Base-by-base conservation (phyloP, 306 rosid species). In the Pueraria montana region DNA sequence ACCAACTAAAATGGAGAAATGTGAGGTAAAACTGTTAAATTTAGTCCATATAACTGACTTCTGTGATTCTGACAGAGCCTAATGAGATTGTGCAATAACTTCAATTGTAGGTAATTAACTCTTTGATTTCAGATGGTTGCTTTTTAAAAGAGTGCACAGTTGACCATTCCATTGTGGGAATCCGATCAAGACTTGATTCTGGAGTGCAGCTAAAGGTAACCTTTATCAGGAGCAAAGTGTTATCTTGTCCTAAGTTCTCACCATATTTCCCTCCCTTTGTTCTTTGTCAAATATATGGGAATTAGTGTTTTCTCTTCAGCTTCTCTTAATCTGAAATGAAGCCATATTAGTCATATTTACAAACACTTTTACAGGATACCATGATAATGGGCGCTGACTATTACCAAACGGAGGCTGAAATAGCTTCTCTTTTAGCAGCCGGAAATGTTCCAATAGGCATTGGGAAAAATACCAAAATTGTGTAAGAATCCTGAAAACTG, bases 71-170 rank as follows among this genome's bases (percentile, higher is more conserved):
- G 27, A 67, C 21, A 72, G 72, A 65, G 23, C 43, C 89, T 86
- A 56, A 85, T 86, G 82, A 21, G 53, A 72, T 5, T 83, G 59
- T 83, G 62, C 55, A 52, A 86, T 88, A 52, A 86, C 80, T 30
- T 73, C 45, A 48, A 59, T 77, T 88, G 87, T 81, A 86, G 89
- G 91, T 86, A 48, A 61, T 78, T 36, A 83, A 88, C 84, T 88
- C 91, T 78, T 83, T 88, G 86, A 68, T 88, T 86, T 88, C 91
- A 83, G 87, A 86, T 68, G 91, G 91, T 77, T 83, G 89, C 65
- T 83, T 88, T 77, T 73, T 88, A 71, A 88, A 79, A 81, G 78
- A 88, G 63, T 86, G 91, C 83, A 81, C 4, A 9, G 36, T 88
- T 30, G 84, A 88, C 23, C 89, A 86, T 78, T 88, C 91, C 83